Base-by-base conservation (phyloP, 176 grass and related monocot genomes). In the Aechmea fasciata region DNA sequence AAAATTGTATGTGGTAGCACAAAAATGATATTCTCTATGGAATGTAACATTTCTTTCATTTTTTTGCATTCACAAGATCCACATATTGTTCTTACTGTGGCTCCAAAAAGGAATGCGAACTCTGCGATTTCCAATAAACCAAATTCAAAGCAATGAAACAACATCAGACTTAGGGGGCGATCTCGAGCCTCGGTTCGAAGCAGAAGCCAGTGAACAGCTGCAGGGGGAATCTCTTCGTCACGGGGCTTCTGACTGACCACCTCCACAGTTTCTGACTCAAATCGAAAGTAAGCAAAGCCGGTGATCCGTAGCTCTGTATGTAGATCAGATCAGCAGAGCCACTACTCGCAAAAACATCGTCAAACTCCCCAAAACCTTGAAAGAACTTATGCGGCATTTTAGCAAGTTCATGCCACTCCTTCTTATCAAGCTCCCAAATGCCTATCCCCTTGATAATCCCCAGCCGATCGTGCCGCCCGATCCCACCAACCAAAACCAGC, bases 401-500 rank as follows among this genome's bases (percentile, higher is more conserved):
- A 81, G 91, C 76, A 71, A 96, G 71, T 53, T 91, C 87, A 29
- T 64, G 72, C 91, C 91, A 96, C 63, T 77, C 82, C 64, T 87
- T 85, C 48, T 81, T 80, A 53, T 50, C 68, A 64, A 96, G 75
- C 52, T 91, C 91, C 91, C 91, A 96, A 47, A 96, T 83, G 9
- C 91, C 91, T 64, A 96, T 96, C 63, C 91, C 91, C 82, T 96
- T 96, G 57, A 96, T 90, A 72, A 96, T 87, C 23, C 84, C 91
- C 11, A 87, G 91, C 13, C 87, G 72, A 65, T 96, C 91, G 63
- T 72, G 82, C 74, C 88, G 90, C 14, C 91, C 91, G 64, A 96
- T 96, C 50, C 91, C 91, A 2, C 91, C 87, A 23, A 96, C 84
- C 59, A 96, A 73, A 11, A 96, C 73, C 24, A 96, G 77, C 75